phyloP scores from a whole-genome alignment of 1,139 yeast genomes.

The Geotrichum carabidarum region DNA sequence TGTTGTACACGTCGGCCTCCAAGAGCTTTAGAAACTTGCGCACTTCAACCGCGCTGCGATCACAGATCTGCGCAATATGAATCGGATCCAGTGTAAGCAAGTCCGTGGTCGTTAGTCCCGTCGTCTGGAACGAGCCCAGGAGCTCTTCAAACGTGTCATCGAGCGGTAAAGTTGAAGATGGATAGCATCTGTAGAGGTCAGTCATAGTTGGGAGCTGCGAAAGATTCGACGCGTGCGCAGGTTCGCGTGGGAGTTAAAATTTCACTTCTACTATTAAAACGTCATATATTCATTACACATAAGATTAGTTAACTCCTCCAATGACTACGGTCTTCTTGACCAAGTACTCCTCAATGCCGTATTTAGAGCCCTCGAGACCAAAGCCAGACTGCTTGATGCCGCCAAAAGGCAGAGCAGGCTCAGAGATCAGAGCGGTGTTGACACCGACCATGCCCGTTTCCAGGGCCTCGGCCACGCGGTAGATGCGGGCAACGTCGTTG shows the following conservation, averaged over 20 bases:
- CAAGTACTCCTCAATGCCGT: slow-evolving; percentile 71
- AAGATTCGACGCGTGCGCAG: background rate
- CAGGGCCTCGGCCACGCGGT: slow-evolving; percentile 63
- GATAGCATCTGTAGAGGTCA: slow-evolving; percentile 16
- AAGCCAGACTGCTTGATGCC: slow-evolving; percentile 77
- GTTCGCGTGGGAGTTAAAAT: background rate
- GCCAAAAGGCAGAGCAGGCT: slow-evolving; percentile 71
- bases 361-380: slow-evolving; percentile 75
- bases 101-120: slow-evolving; percentile 41
- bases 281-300: slow-evolving; percentile 4
- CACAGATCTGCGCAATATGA: slow-evolving; percentile 44
- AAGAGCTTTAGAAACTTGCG: slow-evolving; percentile 39
- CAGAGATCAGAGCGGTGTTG: slow-evolving; percentile 69
- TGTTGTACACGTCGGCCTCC: slow-evolving; percentile 12
- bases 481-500: slow-evolving; percentile 54
- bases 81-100: slow-evolving; percentile 39
- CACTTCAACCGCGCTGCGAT: slow-evolving; percentile 48
- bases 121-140: slow-evolving; percentile 27
- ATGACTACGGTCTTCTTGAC: slow-evolving; percentile 55
- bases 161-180: slow-evolving; percentile 14
- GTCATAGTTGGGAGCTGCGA: slow-evolving; percentile 14
- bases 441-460: slow-evolving; percentile 81
- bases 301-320: slow-evolving; percentile 1
- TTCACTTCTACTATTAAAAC: background rate
- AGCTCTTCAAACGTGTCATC: slow-evolving; percentile 31